Evolutionary conservation across 345 rosid species (phyloP).

Genomic region (Erysimum cheiranthoides): DNA sequence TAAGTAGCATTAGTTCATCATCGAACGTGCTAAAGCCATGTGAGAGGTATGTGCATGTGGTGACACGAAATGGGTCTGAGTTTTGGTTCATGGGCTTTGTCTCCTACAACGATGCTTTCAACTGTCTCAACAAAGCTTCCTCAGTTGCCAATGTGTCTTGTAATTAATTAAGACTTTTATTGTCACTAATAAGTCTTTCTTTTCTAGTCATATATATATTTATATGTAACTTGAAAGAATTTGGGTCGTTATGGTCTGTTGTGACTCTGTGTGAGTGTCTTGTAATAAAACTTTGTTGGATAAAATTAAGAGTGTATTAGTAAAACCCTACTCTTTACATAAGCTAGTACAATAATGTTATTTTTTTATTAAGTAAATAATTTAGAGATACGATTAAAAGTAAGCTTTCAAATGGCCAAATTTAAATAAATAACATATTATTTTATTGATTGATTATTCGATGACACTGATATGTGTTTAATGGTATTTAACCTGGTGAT

Average conservation of each 20-base stretch:
- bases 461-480: too few species aligned
- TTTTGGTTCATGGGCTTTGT: conserved; percentile 91
- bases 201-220: conserved; percentile 1
- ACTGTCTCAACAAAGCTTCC: conserved; percentile 54
- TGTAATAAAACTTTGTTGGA: background rate
- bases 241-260: background rate
- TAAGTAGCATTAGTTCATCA: conserved; percentile 61
- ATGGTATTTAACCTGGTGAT: too few species aligned
- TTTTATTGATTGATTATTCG: background rate
- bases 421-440: too few species aligned
- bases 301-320: background rate
- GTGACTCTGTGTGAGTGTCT: background rate
- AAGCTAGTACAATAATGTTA: too few species aligned
- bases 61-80: conserved; percentile 69
- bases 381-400: too few species aligned
- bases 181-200: conserved; percentile 14
- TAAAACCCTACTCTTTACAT: background rate
- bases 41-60: conserved; percentile 64
- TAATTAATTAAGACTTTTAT: background rate
- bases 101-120: conserved; percentile 76
- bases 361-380: too few species aligned
- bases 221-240: conserved; percentile 9
- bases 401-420: background rate
- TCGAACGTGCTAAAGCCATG: conserved; percentile 62
- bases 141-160: conserved; percentile 34